Evolutionary conservation across 257 asterid genomes (phyloP), one percentile per base, ranked within the genome.

Genomic region (Leptodermis oblonga): DNA sequence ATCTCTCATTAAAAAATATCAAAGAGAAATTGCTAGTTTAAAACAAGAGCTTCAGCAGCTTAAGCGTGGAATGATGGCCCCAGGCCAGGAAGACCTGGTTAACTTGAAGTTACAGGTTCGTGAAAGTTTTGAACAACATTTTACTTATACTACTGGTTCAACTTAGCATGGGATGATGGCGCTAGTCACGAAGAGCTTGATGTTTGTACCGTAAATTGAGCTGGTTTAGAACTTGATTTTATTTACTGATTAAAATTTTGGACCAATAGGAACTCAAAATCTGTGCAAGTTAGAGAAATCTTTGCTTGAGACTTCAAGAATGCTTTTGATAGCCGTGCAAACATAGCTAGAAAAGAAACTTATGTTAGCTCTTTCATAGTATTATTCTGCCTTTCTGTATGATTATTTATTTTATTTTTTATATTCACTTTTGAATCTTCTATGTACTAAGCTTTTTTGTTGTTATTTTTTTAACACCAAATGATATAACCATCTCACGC

Each of bases 1-100:
- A 80, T 90, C 96, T 76, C 91, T 90, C 76, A 90, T 87, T 30
- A 90, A 90, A 76, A 90, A 87, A 83, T 90, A 90, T 81, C 96
- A 90, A 84, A 83, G 70, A 75, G 95, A 90, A 82, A 90, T 90
- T 65, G 86, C 90, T 77, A 81, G 73, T 74, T 78, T 90, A 81
- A 90, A 79, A 82, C 86, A 84, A 82, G 95, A 90, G 82, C 96
- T 90, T 82, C 84, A 84, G 78, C 90, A 82, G 72, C 75, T 90
- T 73, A 90, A 77, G 84, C 79, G 81, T 74, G 95, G 96, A 66
- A 87, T 86, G 58, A 60, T 49, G 56, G 82, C 81, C 22, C 95
- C 91, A 37, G 82, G 71, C 74, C 91, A 86, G 76, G 95, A 87
- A 75, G 95, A 87, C 80, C 79, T 90, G 59, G 89, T 84, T 72